Percentiles rank a stretch among this genome's conserved stretches.
phyloP scores from a whole-genome alignment of 2,329 filamentous ascomycete species.

The Fulvia fulva region DNA sequence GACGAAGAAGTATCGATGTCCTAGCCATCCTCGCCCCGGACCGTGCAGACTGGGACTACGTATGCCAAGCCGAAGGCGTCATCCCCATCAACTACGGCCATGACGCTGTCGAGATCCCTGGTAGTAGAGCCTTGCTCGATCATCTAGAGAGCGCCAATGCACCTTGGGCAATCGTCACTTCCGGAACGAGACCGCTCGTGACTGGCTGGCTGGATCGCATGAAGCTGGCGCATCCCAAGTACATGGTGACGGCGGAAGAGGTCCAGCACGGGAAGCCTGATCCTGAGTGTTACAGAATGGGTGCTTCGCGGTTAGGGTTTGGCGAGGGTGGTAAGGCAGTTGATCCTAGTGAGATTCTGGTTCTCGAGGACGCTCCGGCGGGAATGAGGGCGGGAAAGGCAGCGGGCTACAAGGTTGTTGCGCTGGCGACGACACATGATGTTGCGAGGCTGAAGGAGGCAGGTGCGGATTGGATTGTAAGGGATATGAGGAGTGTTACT shows the following conservation, averaged over 20 bases:
- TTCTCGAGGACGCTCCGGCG: conserved; percentile 85
- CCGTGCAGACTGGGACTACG: conserved; percentile 89
- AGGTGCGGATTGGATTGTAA: conserved; percentile 83
- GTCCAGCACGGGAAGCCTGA: conserved; percentile 49
- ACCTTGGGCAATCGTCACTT: conserved; percentile 77
- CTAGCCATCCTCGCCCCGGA: conserved; percentile 74
- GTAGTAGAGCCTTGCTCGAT: conserved; percentile 46
- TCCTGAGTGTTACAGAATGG: conserved; percentile 47
- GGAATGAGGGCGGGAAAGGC: conserved; percentile 79
- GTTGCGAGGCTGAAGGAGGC: conserved; percentile 67
- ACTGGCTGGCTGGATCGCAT: conserved; percentile 49
- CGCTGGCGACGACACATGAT: conserved; percentile 78
- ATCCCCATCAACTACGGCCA: conserved; percentile 73
- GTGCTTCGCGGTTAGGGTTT: conserved; percentile 40
- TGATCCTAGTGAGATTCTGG: conserved; percentile 51
- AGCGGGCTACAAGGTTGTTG: conserved; percentile 79
- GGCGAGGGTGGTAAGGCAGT: conserved; percentile 33
- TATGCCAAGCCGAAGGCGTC: conserved; percentile 70
- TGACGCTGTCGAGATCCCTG: conserved; percentile 81
- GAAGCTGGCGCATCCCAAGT: conserved; percentile 44
- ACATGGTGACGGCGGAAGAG: conserved; percentile 49
- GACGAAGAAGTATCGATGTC: conserved; percentile 81
- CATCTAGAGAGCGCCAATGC: conserved; percentile 41
- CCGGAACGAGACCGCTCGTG: conserved; percentile 46
- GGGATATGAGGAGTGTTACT: conserved; percentile 70